Base-by-base conservation (phyloP, 306 rosid species). In the Hippophae tibetana region DNA sequence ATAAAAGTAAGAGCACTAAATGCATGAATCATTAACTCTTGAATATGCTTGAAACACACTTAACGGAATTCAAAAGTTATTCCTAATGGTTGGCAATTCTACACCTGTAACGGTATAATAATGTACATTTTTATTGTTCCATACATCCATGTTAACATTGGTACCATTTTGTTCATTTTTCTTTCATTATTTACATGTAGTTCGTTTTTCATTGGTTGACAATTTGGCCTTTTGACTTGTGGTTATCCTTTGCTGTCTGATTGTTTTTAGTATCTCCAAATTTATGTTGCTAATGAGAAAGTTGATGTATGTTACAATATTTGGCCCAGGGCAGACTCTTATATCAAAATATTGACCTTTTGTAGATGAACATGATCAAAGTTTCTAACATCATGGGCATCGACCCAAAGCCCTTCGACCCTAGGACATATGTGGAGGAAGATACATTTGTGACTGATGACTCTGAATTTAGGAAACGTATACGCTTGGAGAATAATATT, bases 371-470 rank as follows among this genome's bases (percentile, higher is more conserved):
- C 79, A 82, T 93, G 99, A 80, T 93, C 56, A 93, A 88, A 82
- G 99, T 93, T 60, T 93, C 99, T 54, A 93, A 93, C 74, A 88
- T 93, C 57, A 93, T 93, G 99, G 99, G 99, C 44, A 73, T 93
- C 62, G 97, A 86, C 43, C 83, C 89, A 63, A 88, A 84, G 67
- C 94, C 88, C 31, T 93, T 86, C 67, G 97, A 86, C 70, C 99
- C 90, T 10, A 86, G 84, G 77, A 88, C 95, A 18, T 93, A 86
- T 51, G 97, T 78, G 69, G 99, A 93, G 74, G 99, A 93, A 70
- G 99, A 93, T 79, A 82, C 92, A 52, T 88, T 86, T 88, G 97
- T 93, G 69, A 86, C 95, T 52, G 99, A 88, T 70, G 97, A 93
- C 73, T 84, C 89, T 80, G 99, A 95, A 69, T 62, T 82, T 27